Percentiles rank a stretch among this genome's conserved stretches.
Evolutionary conservation across 2,329 filamentous ascomycete species (phyloP).

Genomic region (Plectosphaerella plurivora): DNA sequence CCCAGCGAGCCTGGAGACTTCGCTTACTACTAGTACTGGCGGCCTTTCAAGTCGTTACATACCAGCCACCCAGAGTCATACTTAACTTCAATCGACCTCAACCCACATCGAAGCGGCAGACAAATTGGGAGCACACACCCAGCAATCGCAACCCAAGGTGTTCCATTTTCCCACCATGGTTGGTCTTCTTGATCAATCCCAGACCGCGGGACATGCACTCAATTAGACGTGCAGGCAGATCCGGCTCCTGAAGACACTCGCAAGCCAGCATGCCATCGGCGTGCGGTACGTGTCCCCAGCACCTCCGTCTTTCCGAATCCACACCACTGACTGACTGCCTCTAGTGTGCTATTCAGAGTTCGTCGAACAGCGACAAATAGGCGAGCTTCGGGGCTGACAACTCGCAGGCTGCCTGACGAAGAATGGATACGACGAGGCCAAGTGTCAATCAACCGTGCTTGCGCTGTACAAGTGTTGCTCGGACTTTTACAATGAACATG

Average conservation of each 20-base stretch:
- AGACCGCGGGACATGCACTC: too few species aligned
- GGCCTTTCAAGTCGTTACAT: too few species aligned
- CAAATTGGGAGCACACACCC: too few species aligned
- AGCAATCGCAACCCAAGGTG: too few species aligned
- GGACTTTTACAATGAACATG: slow-evolving; percentile 75
- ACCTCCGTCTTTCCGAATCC: background rate
- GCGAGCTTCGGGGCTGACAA: background rate
- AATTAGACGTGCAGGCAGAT: too few species aligned
- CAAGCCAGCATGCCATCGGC: slow-evolving; percentile 78
- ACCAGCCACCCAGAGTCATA: too few species aligned
- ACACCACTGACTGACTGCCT: slow-evolving; percentile 9
- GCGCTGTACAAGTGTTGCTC: slow-evolving; percentile 93
- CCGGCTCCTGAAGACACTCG: slow-evolving; percentile 14
- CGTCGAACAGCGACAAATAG: slow-evolving; percentile 2
- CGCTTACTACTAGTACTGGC: too few species aligned
- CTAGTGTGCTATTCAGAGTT: slow-evolving; percentile 88
- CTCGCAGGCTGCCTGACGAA: slow-evolving; percentile 72
- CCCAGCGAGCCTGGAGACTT: too few species aligned
- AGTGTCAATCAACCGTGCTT: slow-evolving; percentile 72
- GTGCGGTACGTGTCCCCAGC: slow-evolving; percentile 56
- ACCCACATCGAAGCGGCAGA: too few species aligned
- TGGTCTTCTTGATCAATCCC: too few species aligned
- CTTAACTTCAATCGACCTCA: too few species aligned
- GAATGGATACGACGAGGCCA: slow-evolving; percentile 81
- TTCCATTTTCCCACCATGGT: too few species aligned